Evolutionary conservation across 2,329 filamentous ascomycete genomes (phyloP).

Genomic region (Diaporthe sp.): DNA sequence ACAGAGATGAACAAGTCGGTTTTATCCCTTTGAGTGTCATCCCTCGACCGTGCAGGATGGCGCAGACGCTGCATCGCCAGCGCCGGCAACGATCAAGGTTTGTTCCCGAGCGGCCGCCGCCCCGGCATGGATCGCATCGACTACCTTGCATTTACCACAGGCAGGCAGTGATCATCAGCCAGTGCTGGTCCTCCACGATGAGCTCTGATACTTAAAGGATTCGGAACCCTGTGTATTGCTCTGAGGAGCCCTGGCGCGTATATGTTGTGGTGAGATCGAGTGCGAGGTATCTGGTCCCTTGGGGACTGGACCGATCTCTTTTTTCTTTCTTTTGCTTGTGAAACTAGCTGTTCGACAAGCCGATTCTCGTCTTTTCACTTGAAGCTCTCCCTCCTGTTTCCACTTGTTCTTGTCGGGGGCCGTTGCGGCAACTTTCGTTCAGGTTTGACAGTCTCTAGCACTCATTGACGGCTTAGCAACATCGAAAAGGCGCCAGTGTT

Average conservation of each 20-base stretch:
- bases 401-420: not conserved
- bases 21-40: not conserved
- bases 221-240: not conserved
- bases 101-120: slow-evolving; percentile 13
- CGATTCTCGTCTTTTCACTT: not conserved
- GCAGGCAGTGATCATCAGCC: not conserved
- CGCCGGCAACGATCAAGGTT: slow-evolving; percentile 1
- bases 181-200: not conserved
- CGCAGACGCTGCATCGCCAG: not conserved
- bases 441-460: not conserved
- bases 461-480: not conserved
- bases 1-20: not conserved
- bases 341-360: slow-evolving; percentile 15
- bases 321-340: not conserved
- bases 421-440: not conserved
- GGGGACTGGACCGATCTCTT: not conserved
- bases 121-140: no score
- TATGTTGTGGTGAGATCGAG: not conserved
- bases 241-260: not conserved
- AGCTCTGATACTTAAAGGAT: slow-evolving; percentile 32
- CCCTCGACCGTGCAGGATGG: not conserved
- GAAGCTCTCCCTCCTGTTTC: no score
- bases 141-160: not conserved
- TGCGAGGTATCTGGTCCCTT: not conserved
- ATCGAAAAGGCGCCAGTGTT: not conserved